Base-by-base conservation (phyloP, 495 filamentous ascomycete species). In the Lentithecium fluviatile region DNA sequence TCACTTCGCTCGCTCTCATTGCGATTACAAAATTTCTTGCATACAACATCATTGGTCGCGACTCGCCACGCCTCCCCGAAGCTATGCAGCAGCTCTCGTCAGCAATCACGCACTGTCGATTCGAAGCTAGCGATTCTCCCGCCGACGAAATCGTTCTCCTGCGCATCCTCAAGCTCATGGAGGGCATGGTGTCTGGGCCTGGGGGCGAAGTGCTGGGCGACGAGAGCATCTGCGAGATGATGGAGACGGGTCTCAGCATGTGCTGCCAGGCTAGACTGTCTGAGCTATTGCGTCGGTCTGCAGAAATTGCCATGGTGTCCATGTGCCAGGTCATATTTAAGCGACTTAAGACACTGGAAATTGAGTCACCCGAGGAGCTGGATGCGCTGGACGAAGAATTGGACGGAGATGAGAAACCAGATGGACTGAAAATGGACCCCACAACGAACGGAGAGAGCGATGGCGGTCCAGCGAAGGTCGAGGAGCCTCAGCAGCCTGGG, bases 251-350 rank as follows among this genome's bases (percentile, higher is more conserved):
- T 3, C 73, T 99, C 61, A 96, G 91, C 71, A 97, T 99, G 83
- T 99, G 94, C 75, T 97, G 92, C 56, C 91, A 97, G 74, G 83
- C 86, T 55, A 84, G 92, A 49, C 82, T 99, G 50, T 96, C 94
- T 17, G 94, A 97, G 67, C 84, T 97, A 10, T 78, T 99, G 17
- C 82, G 92, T 53, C 82, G 91, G 60, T 93, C 91, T 21, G 95
- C 95, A 1, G 94, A 99, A 72, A 94, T 96, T 73, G 87, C 90
- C 55, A 97, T 97, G 95, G 87, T 96, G 53, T 88, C 88, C 60
- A 99, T 99, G 93, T 96, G 93, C 70, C 95, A 97, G 74, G 88
- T 93, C 58, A 94, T 97, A 51, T 99, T 99, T 72, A 87, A 89
- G 74, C 85, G 95, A 34, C 75, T 99, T 34, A 95, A 96, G 63